phyloP scores from a whole-genome alignment of 371 early-diverging fungal genomes.

The Mortierella sp. region DNA sequence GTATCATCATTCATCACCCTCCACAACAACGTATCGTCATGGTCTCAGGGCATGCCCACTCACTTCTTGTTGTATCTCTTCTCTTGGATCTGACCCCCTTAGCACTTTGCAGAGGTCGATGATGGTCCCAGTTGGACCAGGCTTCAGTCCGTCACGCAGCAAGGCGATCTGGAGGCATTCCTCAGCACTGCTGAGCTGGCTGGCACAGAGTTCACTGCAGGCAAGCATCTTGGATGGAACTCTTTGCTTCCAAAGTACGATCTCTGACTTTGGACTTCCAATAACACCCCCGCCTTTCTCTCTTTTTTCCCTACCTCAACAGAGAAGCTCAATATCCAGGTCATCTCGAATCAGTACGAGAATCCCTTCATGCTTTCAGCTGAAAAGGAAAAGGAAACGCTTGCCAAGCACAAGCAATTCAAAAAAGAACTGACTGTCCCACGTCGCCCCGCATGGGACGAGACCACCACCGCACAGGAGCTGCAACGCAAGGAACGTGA shows the following conservation, averaged over 20 bases:
- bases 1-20: too few relatives aligned
- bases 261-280: too few relatives aligned
- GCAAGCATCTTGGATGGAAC: conserved; percentile 54
- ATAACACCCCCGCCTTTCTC: too few relatives aligned
- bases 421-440: conserved; percentile 82
- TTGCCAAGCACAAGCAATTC: conserved; percentile 81
- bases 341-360: conserved; percentile 77
- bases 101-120: conserved; percentile 91
- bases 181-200: conserved; percentile 94
- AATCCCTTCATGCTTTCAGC: conserved; percentile 86
- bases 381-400: conserved; percentile 79
- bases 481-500: conserved; percentile 87
- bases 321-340: conserved; percentile 89
- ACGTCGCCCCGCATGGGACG: conserved; percentile 92
- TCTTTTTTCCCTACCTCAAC: conserved; percentile 2
- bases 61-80: neutral
- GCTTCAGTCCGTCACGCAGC: conserved; percentile 95
- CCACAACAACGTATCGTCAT: too few relatives aligned
- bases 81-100: neutral
- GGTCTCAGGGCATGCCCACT: too few relatives aligned
- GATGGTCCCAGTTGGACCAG: conserved; percentile 87
- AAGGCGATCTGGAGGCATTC: conserved; percentile 96
- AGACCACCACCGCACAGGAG: conserved; percentile 82
- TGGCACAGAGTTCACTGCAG: conserved; percentile 96
- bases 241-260: too few relatives aligned